Conservation (phyloP, 306 rosid species). For the Prunus salicina region DNA sequence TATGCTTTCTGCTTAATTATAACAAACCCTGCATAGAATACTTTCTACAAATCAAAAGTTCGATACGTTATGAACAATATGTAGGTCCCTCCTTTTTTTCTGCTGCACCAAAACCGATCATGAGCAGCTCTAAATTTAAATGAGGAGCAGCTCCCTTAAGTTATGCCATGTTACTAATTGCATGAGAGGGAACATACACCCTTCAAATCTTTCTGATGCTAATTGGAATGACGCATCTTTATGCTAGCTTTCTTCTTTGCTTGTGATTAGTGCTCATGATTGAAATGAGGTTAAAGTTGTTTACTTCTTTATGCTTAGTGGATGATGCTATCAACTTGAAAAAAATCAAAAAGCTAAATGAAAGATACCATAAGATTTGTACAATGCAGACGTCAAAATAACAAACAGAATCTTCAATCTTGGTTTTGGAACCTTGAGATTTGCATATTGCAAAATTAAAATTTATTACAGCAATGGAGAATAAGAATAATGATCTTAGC, state of each 20-base stretch:
- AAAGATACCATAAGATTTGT: not conserved
- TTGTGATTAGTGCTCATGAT: not conserved
- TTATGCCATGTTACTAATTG: constrained; percentile 3
- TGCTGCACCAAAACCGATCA: not conserved
- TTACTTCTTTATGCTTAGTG: not conserved
- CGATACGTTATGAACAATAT: not conserved
- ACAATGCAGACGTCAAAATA: not conserved
- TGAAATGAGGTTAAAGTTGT: not conserved
- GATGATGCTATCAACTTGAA: not conserved
- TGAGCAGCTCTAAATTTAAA: not conserved
- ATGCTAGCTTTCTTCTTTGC: not conserved
- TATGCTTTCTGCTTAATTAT: not conserved
- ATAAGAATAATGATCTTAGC: no score
- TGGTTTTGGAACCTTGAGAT: not conserved
- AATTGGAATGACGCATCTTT: no score
- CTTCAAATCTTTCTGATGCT: not conserved
- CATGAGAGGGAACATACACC: not conserved
- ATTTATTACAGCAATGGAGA: not conserved
- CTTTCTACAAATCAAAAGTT: constrained; percentile 5
- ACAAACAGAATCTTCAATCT: no score
- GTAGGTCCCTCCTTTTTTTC: not conserved
- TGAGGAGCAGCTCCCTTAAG: constrained; percentile 4
- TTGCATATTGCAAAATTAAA: not conserved
- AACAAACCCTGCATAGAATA: not conserved
- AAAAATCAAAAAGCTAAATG: not conserved